Percentiles rank a stretch among this genome's conserved stretches.
These are phyloP conservation scores for Pezicula carpinea DNA, from an alignment of 2,329 filamentous ascomycete genomes.

Conservation along the genomic window DNA sequence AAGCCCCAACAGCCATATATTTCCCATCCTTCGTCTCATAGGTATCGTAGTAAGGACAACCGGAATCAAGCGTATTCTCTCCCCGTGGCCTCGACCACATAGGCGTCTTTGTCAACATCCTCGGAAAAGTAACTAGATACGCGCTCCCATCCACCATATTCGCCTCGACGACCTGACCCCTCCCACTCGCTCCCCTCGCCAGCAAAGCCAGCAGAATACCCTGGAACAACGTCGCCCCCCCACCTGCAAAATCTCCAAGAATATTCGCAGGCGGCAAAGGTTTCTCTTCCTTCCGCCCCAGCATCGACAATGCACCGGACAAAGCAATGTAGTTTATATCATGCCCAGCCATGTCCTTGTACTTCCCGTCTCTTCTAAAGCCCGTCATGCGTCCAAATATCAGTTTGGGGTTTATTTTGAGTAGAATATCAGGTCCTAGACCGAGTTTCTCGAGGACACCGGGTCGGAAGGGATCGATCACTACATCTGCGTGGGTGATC, in stretches of 20 bases:
- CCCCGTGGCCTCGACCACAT: conserved; percentile 63
- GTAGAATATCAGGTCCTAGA: conserved; percentile 64
- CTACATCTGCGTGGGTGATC: conserved; percentile 60
- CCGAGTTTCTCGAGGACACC: conserved; percentile 83
- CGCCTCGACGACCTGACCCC: conserved; percentile 85
- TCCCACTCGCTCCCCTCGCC: conserved; percentile 56
- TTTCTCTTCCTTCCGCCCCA: conserved; percentile 64
- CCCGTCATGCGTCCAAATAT: conserved; percentile 86
- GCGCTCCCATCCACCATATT: conserved; percentile 93
- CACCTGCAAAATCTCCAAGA: conserved; percentile 86
- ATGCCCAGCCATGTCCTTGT: conserved; percentile 84
- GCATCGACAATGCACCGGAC: conserved; percentile 70
- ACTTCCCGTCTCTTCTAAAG: conserved; percentile 82
- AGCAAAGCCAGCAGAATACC: conserved; percentile 79
- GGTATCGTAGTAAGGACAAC: conserved; percentile 82
- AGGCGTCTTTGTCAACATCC: conserved; percentile 59
- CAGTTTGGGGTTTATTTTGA: conserved; percentile 65
- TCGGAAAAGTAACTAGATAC: conserved; percentile 74
- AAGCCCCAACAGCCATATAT: conserved; percentile 83
- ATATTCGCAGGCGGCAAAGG: conserved; percentile 81
- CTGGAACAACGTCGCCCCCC: conserved; percentile 75
- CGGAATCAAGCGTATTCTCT: conserved; percentile 75
- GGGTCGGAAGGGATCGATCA: conserved; percentile 92
- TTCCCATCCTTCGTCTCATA: conserved; percentile 78
- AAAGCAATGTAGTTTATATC: conserved; percentile 97